These are phyloP conservation scores for Penicillium aurantiogriseum DNA, from an alignment of 2,329 filamentous ascomycete species.

Conservation along the genomic window DNA sequence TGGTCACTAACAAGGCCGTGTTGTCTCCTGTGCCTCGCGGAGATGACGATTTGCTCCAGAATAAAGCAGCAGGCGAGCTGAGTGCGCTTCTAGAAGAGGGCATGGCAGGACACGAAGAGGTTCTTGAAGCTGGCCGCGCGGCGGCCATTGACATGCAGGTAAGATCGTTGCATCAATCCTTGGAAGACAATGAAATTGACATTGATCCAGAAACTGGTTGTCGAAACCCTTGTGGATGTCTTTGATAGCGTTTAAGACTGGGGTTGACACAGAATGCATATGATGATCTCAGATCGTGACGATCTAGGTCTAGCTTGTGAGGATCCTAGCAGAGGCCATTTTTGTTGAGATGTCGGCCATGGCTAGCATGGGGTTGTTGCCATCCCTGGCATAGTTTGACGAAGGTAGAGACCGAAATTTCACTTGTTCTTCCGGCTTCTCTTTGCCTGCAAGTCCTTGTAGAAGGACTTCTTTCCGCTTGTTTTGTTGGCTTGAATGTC, in stretches of 20 bases:
- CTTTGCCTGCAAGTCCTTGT: slow-evolving; percentile 72
- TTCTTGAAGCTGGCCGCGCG: slow-evolving; percentile 59
- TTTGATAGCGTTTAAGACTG: slow-evolving; percentile 21
- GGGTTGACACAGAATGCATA: not conserved
- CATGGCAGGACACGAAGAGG: slow-evolving; percentile 64
- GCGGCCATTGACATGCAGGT: slow-evolving; percentile 65
- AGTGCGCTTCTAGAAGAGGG: slow-evolving; percentile 57
- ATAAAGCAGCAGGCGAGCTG: slow-evolving; percentile 51
- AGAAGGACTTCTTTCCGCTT: slow-evolving; percentile 85
- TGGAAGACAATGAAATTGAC: slow-evolving; percentile 18
- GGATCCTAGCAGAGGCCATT: not conserved
- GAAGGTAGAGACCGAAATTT: slow-evolving; percentile 3
- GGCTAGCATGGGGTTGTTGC: not conserved
- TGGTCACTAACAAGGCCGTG: slow-evolving; percentile 65
- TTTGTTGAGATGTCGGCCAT: not conserved
- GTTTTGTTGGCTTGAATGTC: slow-evolving; percentile 79
- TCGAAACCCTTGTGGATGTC: slow-evolving; percentile 32
- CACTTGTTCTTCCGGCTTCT: slow-evolving; percentile 38
- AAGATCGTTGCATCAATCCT: slow-evolving; percentile 17
- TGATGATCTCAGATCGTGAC: not conserved
- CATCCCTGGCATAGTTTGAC: not conserved
- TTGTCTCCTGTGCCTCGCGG: slow-evolving; percentile 59
- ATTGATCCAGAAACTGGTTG: slow-evolving; percentile 36
- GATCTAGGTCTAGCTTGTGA: not conserved
- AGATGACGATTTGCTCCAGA: slow-evolving; percentile 55